These are phyloP conservation scores for Sclerotinia subarctica DNA, from an alignment of 2,329 filamentous ascomycete genomes.

Conservation along the genomic window DNA sequence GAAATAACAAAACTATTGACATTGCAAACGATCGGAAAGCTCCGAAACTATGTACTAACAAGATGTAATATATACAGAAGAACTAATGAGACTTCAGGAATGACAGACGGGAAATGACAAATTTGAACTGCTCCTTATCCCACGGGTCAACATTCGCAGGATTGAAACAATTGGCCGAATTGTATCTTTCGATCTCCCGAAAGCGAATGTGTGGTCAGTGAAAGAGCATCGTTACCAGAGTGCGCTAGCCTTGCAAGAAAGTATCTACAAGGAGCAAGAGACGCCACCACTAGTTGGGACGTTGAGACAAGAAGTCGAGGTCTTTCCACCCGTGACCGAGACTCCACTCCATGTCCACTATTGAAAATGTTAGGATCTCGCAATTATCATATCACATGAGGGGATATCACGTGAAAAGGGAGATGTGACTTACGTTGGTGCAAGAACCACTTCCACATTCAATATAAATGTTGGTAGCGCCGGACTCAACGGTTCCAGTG, in stretches of 20 bases:
- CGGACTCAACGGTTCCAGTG: slow-evolving; percentile 42
- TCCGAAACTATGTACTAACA: neutral
- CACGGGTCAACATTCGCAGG: neutral
- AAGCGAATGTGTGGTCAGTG: neutral
- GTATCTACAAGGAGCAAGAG: slow-evolving; percentile 10
- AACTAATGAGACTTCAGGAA: neutral
- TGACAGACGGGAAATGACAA: neutral
- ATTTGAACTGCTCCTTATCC: neutral
- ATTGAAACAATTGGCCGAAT: neutral
- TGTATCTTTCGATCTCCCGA: neutral
- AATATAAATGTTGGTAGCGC: slow-evolving; percentile 47
- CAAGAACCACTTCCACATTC: slow-evolving; percentile 52
- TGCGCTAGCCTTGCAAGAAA: neutral
- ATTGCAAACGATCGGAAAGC: slow-evolving; percentile 1
- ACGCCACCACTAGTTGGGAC: slow-evolving; percentile 32
- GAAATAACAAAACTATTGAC: slow-evolving; percentile 1
- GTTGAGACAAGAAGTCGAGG: slow-evolving; percentile 42
- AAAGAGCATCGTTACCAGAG: neutral
- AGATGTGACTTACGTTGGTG: slow-evolving; percentile 36
- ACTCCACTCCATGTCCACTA: slow-evolving; percentile 52
- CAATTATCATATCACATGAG: neutral
- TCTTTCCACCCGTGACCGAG: slow-evolving; percentile 51
- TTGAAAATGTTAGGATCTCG: neutral
- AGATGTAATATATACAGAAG: neutral
- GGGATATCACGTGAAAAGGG: neutral